Evolutionary conservation across 805 yeast species (phyloP), one percentile per base, ranked within the genome.

Genomic region (Saccharomycopsis capsularis): DNA sequence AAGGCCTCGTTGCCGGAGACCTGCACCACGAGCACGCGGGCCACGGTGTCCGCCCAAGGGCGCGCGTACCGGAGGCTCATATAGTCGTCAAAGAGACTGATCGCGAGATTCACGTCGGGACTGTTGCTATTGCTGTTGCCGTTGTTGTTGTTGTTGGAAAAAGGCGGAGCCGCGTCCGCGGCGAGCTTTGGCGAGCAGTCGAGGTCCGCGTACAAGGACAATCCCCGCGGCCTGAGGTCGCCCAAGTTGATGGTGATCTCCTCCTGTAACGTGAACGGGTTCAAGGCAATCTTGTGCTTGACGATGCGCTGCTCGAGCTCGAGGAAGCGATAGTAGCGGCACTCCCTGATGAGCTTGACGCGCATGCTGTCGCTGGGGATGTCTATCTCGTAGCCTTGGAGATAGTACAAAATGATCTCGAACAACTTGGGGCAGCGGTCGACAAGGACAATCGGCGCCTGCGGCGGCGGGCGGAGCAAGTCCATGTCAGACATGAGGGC

Each of bases 401-500:
- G 62, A 2, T 78, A 59, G 23, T 69, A 68, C 41, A 89, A 47
- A 24, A 89, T 57, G 41, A 77, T 81, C 18, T 60, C 67, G 60
- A 81, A 88, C 47, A 78, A 60, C 19, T 58, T 61, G 0, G 82
- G 73, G 2, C 52, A 47, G 13, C 44, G 81, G 74, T 53, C 88
- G 68, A 32, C 71, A 65, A 3, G 74, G 64, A 73, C 73, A 1
- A 72, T 68, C 2, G 81, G 84, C 7, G 77, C 72, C 50, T 78
- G 74, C 1, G 93, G 87, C 2, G 95, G 95, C 0, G 96, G 96
- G 35, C 96, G 66, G 2, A 84, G 63, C 56, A 81, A 63, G 34
- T 73, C 68, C 45, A 65, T 67, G 5, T 61, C 55, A 15, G 60
- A 56, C 47, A 64, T 64, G 9, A 69, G 55, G 18, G 68, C 67